A percentile compares a stretch with the other conserved stretches of the same genome.
Conservation (phyloP, 345 rosid species). For the Hirschfeldia incana region DNA sequence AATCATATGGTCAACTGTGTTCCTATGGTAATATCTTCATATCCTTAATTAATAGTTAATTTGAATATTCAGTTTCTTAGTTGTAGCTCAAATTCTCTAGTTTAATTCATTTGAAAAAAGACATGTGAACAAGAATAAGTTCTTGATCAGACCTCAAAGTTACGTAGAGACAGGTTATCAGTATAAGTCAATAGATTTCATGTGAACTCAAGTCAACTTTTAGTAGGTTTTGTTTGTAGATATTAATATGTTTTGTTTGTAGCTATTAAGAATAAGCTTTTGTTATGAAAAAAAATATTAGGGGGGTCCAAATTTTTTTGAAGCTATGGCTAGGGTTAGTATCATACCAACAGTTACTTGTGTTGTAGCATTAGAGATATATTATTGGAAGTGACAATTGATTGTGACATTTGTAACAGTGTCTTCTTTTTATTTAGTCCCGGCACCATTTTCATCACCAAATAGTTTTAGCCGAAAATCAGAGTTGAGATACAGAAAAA, state of each 20-base stretch:
- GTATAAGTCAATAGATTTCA: conserved; percentile 28
- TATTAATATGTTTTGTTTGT: too few relatives aligned
- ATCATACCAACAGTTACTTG: conserved; percentile 41
- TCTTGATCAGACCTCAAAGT: conserved; percentile 17
- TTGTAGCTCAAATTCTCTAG: neutral
- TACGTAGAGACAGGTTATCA: conserved; percentile 24
- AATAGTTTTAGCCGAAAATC: neutral
- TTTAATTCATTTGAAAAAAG: neutral
- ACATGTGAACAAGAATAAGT: conserved; percentile 7
- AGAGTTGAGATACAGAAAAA: neutral
- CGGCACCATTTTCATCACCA: conserved; percentile 4
- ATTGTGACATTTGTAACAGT: conserved; percentile 45
- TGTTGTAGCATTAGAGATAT: conserved; percentile 14
- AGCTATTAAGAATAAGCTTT: conserved; percentile 7
- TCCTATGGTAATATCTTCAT: neutral
- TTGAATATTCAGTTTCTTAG: neutral
- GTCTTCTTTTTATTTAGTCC: conserved; percentile 19
- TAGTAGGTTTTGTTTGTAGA: conserved; percentile 25
- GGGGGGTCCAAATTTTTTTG: conserved; percentile 27
- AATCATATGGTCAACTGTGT: neutral
- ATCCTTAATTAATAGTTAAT: neutral
- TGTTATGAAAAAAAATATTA: conserved; percentile 8
- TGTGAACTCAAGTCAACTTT: conserved; percentile 37
- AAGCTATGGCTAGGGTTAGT: conserved; percentile 42
- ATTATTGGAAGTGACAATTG: conserved; percentile 57